Percentiles rank a stretch among this genome's conserved stretches.
phyloP scores from a whole-genome alignment of 148 eudicot genomes.

The Rhododendron griersonianum region DNA sequence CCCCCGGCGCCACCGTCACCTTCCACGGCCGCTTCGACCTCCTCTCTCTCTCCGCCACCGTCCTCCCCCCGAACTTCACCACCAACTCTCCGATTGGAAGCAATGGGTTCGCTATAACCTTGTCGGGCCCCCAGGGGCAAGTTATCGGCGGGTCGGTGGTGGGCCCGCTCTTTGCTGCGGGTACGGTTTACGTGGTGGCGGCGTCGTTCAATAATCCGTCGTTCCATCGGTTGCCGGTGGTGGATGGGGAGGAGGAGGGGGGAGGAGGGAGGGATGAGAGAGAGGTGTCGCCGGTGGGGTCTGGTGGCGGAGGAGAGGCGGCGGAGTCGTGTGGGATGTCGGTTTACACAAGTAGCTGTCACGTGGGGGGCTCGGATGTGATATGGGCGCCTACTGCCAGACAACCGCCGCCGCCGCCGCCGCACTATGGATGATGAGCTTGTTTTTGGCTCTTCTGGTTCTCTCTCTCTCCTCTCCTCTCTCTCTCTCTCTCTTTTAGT shows the following conservation, averaged over 20 bases:
- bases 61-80: not conserved
- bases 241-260: conserved; percentile 17
- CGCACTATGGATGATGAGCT: conserved; percentile 12
- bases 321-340: conserved; percentile 7
- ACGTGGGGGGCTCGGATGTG: conserved; percentile 22
- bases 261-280: not conserved
- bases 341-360: not conserved
- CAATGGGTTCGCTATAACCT: conserved; percentile 36
- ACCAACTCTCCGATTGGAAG: not conserved
- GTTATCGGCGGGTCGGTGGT: conserved; percentile 67
- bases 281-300: conserved; percentile 19
- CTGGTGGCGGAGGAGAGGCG: conserved; percentile 29
- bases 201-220: conserved; percentile 53
- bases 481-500: not conserved
- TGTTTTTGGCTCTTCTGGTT: not conserved
- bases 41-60: conserved; percentile 30
- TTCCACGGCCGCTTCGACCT: conserved; percentile 52
- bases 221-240: conserved; percentile 40
- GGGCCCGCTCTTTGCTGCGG: conserved; percentile 40
- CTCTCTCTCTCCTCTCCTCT: not conserved
- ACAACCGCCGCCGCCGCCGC: conserved; percentile 31
- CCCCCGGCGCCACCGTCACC: conserved; percentile 38
- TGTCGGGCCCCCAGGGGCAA: conserved; percentile 83
- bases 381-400: conserved; percentile 46
- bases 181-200: conserved; percentile 56